Evolutionary conservation across 1,139 yeast genomes (phyloP).

Genomic region (Taphrina flavorubra): DNA sequence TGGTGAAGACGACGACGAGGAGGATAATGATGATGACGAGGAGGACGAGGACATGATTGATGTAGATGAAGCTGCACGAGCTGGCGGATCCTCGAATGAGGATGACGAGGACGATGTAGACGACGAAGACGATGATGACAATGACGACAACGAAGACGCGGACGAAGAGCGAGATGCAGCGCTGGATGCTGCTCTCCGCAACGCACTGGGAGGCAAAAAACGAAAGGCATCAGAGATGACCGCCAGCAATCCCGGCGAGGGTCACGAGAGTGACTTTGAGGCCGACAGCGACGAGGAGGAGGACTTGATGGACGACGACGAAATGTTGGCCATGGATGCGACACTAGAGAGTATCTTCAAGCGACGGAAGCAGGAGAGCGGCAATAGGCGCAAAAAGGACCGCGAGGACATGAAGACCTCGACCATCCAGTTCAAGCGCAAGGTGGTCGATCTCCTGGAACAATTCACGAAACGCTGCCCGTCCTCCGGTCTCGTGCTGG

Average conservation of each 20-base stretch:
- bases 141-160: conserved; percentile 38
- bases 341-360: conserved; percentile 83
- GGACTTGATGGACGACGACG: conserved; percentile 93
- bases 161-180: conserved; percentile 63
- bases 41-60: conserved; percentile 51
- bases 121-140: conserved; percentile 22
- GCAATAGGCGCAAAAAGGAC: conserved; percentile 46
- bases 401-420: conserved; percentile 61
- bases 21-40: conserved; percentile 46
- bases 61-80: conserved; percentile 38
- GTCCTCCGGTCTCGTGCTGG: conserved; percentile 55
- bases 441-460: conserved; percentile 78
- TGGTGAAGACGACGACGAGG: conserved; percentile 50
- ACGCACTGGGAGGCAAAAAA: conserved; percentile 63
- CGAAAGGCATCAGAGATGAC: conserved; percentile 19
- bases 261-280: conserved; percentile 49
- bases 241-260: conserved; percentile 42
- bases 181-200: conserved; percentile 74
- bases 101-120: conserved; percentile 29
- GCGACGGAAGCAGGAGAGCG: conserved; percentile 51
- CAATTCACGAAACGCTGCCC: conserved; percentile 61
- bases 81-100: neutral
- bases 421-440: conserved; percentile 75
- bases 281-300: conserved; percentile 59
- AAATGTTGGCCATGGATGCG: conserved; percentile 93